These are phyloP conservation scores for Pythium aristosporum DNA, from an alignment of 352 stramenopile species.

Conservation along the genomic window DNA sequence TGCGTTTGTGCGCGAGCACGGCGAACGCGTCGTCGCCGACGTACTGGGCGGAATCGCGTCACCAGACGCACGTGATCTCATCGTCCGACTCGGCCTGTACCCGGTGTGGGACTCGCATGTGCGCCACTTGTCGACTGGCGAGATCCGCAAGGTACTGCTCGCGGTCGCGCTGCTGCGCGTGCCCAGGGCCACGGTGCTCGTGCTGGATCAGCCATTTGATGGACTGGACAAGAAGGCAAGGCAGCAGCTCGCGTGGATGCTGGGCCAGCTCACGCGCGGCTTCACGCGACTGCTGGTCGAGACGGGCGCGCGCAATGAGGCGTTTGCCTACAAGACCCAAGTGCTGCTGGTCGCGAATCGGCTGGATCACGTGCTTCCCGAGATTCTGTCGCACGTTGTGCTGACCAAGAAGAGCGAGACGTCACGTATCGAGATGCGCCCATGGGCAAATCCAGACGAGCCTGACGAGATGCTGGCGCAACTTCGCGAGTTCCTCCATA, in stretches of 20 bases:
- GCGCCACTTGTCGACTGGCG: slow-evolving; percentile 87
- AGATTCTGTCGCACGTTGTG: slow-evolving; percentile 72
- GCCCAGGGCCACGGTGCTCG: slow-evolving; percentile 70
- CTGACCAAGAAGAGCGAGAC: slow-evolving; percentile 32
- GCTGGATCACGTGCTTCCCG: slow-evolving; percentile 85
- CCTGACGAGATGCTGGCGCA: slow-evolving; percentile 12
- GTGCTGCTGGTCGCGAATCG: slow-evolving; percentile 88
- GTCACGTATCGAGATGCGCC: slow-evolving; percentile 34
- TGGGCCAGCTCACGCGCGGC: slow-evolving; percentile 79
- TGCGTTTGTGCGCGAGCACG: slow-evolving; percentile 64
- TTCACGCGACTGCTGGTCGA: slow-evolving; percentile 91
- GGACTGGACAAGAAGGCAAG: slow-evolving; percentile 87
- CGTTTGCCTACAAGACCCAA: slow-evolving; percentile 85
- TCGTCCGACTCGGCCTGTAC: slow-evolving; percentile 92
- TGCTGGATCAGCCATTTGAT: slow-evolving; percentile 94
- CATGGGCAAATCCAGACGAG: slow-evolving; percentile 29
- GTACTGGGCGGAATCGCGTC: slow-evolving; percentile 69
- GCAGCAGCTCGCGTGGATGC: slow-evolving; percentile 77
- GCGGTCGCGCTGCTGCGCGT: slow-evolving; percentile 76
- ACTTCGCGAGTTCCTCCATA: slow-evolving; percentile 10
- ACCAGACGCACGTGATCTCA: slow-evolving; percentile 79
- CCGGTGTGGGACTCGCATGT: slow-evolving; percentile 83
- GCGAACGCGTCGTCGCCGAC: slow-evolving; percentile 57
- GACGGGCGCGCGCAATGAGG: slow-evolving; percentile 75
- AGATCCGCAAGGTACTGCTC: slow-evolving; percentile 92